A percentile compares a stretch with the other conserved stretches of the same genome.
Evolutionary conservation across 2,329 filamentous ascomycete species (phyloP).

Genomic region (Trichoderma pleuroti): DNA sequence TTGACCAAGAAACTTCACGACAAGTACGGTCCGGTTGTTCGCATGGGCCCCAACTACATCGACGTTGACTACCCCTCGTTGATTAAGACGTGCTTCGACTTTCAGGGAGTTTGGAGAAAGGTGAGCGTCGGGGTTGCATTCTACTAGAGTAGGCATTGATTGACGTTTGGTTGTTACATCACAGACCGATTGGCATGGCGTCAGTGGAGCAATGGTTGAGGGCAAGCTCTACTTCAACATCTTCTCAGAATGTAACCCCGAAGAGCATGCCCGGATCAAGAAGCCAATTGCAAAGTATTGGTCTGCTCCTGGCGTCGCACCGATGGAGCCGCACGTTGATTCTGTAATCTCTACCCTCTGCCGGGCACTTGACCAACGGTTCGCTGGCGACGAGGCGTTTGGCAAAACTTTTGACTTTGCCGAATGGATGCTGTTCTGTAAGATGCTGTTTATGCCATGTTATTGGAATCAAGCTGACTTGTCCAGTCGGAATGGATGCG

Average conservation of each 20-base stretch:
- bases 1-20: constrained; percentile 34
- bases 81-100: constrained; percentile 36
- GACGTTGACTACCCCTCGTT: constrained; percentile 37
- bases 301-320: constrained; percentile 21
- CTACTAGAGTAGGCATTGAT: background rate
- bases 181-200: constrained; percentile 28
- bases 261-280: constrained; percentile 24
- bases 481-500: constrained; percentile 37
- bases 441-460: background rate
- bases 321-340: constrained; percentile 24
- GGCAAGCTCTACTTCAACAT: constrained; percentile 27
- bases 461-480: background rate
- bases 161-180: background rate
- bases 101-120: constrained; percentile 34
- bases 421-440: background rate
- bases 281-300: constrained; percentile 31
- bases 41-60: constrained; percentile 39
- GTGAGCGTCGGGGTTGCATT: constrained; percentile 20
- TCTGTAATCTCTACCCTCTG: constrained; percentile 11
- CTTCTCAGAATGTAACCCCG: constrained; percentile 27
- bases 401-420: background rate
- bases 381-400: background rate
- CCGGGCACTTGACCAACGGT: background rate
- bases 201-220: constrained; percentile 27
- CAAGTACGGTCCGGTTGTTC: constrained; percentile 40